Base-by-base conservation (phyloP, 768 basidiomycete species). In the Tricholomella constricta region DNA sequence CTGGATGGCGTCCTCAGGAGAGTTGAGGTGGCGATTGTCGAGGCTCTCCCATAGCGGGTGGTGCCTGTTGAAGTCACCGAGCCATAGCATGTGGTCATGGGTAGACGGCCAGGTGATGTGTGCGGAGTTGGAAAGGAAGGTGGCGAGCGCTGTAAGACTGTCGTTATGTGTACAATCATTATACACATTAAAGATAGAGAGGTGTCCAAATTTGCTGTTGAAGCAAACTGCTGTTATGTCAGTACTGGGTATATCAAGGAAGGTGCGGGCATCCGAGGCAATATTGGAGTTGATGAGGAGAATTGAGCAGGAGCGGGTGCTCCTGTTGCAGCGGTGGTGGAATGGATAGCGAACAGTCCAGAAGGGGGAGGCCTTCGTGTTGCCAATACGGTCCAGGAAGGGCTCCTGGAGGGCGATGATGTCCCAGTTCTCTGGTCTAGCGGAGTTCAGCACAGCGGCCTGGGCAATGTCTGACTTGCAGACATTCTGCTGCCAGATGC, bases 381-480 rank as follows among this genome's bases (percentile, higher is more conserved):
- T 57, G 0, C 51, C 34, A 0, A 65, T 25, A 2, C 2, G 11
- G 51, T 71, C 60, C 1, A 72, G 49, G 40, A 54, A 59, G 0
- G 70, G 71, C n/a, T n/a, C n/a, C n/a, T n/a, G n/a, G n/a, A n/a
- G n/a, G n/a, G n/a, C n/a, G n/a, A n/a, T n/a, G n/a, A 74, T 51
- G 51, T 73, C 65, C 51, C 58, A 67, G 8, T 64, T 32, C 5
- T 38, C 34, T 1, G 45, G 53, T 11, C 34, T 15, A 4, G 49
- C 49, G 9, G 43, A 22, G 45, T 64, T 54, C 0, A 70, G 41
- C 0, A 67, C 14, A 11, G 55, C 55, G 6, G 41, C 35, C 34
- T 65, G 64, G 0, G 64, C 57, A 0, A 15, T 51, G 2, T 20
- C n/a, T 0, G 67, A 71, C 17, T 65, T 66, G 54, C 59, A 56